phyloP scores from a whole-genome alignment of 2,329 filamentous ascomycete genomes.

The Lachnellula cervina region DNA sequence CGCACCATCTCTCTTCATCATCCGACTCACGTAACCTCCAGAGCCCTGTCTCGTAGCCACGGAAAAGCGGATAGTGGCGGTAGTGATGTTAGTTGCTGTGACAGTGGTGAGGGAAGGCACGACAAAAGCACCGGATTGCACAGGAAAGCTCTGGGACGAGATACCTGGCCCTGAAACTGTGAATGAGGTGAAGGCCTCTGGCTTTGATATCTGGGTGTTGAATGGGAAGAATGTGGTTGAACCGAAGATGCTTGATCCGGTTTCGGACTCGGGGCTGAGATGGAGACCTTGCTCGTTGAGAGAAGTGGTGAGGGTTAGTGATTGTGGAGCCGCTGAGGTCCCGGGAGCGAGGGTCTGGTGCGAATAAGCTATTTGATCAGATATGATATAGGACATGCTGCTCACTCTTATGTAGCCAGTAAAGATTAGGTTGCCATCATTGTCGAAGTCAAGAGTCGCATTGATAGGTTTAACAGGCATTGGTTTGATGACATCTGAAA shows the following conservation, averaged over 20 bases:
- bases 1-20: not conserved
- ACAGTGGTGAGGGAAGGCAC: conserved; percentile 11
- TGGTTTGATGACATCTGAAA: conserved; percentile 48
- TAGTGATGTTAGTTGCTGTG: not conserved
- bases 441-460: conserved; percentile 19
- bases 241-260: conserved; percentile 15
- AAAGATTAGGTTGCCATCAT: conserved; percentile 13
- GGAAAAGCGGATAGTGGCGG: conserved; percentile 10
- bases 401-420: conserved; percentile 20
- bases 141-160: conserved; percentile 8
- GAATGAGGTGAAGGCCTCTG: conserved; percentile 12
- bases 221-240: conserved; percentile 20
- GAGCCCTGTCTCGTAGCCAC: not conserved
- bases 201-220: conserved; percentile 3
- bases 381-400: not conserved
- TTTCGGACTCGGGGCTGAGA: conserved; percentile 9
- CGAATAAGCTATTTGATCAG: not conserved
- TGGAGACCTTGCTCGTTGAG: not conserved
- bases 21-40: not conserved
- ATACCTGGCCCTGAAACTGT: not conserved
- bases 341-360: conserved; percentile 7
- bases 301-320: conserved; percentile 2
- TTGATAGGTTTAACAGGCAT: conserved; percentile 55
- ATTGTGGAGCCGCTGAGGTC: not conserved
- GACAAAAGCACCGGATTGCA: conserved; percentile 12